phyloP scores from a whole-genome alignment of 169 alveolate species.

The Cryptosporidium muris region DNA sequence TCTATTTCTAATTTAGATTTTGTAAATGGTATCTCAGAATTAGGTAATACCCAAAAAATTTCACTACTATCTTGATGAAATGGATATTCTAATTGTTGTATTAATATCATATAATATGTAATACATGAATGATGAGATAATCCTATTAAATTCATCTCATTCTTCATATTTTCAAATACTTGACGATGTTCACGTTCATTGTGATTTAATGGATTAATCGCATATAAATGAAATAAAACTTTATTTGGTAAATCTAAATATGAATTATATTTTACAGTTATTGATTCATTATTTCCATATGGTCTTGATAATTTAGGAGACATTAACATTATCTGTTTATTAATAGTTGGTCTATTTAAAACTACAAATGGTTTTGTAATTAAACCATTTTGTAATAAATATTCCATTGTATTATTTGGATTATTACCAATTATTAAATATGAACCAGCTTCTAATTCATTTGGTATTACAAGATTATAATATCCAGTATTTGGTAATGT shows the following conservation, averaged over 20 bases:
- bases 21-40: background rate
- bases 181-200: conserved; percentile 12
- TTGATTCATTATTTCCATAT: conserved; percentile 31
- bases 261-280: conserved; percentile 19
- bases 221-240: conserved; percentile 38
- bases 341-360: background rate
- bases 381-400: conserved; percentile 26
- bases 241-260: background rate
- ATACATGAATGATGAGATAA: conserved; percentile 21
- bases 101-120: conserved; percentile 6
- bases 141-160: conserved; percentile 12
- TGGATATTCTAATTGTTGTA: conserved; percentile 13
- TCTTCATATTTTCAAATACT: conserved; percentile 5
- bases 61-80: conserved; percentile 32
- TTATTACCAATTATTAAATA: conserved; percentile 17
- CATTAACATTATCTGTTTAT: conserved; percentile 8
- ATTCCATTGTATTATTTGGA: background rate
- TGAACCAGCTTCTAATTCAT: conserved; percentile 10
- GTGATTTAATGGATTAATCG: conserved; percentile 27
- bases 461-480: conserved; percentile 10
- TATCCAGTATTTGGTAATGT: conserved; percentile 48
- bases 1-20: conserved; percentile 12
- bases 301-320: conserved; percentile 45
- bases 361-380: conserved; percentile 46
- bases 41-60: conserved; percentile 52